phyloP scores from a whole-genome alignment of 169 alveolate species.

The Plasmodium billcollinsi region DNA sequence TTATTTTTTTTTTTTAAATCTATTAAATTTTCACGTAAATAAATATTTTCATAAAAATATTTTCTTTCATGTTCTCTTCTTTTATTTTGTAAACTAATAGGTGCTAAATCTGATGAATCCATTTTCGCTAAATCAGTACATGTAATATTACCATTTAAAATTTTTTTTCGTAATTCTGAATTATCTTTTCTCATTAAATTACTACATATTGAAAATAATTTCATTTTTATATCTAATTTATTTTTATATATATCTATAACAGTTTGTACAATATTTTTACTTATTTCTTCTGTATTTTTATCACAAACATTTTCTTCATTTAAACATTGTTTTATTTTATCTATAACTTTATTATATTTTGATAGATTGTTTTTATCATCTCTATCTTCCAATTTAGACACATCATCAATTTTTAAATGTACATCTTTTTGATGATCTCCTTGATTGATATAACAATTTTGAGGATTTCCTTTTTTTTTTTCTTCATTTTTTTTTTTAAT shows the following conservation, averaged over 20 bases:
- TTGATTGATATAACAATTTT: neutral
- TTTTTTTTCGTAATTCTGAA: constrained; percentile 59
- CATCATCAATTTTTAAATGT: too few relatives aligned
- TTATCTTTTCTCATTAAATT: constrained; percentile 54
- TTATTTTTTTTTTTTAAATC: constrained; percentile 32
- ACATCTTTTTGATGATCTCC: neutral
- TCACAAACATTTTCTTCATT: constrained; percentile 26
- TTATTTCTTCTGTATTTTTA: constrained; percentile 18
- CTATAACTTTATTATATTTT: constrained; percentile 39
- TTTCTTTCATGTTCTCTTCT: constrained; percentile 73
- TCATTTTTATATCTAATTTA: constrained; percentile 60
- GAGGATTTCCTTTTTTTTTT: constrained; percentile 10
- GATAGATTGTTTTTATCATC: constrained; percentile 14
- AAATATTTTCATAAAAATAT: constrained; percentile 64
- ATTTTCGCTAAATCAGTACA: constrained; percentile 33
- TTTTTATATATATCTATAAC: constrained; percentile 38
- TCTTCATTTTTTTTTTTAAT: neutral
- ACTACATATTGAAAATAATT: constrained; percentile 51
- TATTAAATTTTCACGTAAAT: constrained; percentile 55
- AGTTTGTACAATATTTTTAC: constrained; percentile 49
- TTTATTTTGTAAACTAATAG: constrained; percentile 62
- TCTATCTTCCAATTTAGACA: neutral
- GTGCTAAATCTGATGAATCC: constrained; percentile 76
- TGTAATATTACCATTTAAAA: constrained; percentile 32
- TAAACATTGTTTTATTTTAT: constrained; percentile 50